These are phyloP conservation scores for Eucalyptus virginea DNA, from an alignment of 345 rosid species.

Conservation along the genomic window DNA sequence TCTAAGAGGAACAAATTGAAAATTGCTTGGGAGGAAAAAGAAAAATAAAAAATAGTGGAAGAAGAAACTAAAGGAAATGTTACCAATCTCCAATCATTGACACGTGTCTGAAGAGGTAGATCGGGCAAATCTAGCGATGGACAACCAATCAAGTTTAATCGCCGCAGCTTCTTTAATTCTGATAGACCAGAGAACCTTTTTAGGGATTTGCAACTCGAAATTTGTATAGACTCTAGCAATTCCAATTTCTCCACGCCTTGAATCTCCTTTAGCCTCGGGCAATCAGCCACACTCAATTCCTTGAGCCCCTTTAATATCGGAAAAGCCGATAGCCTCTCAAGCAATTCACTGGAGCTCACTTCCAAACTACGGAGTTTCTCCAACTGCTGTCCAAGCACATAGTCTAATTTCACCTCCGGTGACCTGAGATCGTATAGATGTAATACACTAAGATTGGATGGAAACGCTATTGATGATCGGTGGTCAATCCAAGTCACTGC, in stretches of 20 bases:
- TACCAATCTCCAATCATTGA: neutral
- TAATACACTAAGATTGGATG: neutral
- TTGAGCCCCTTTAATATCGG: neutral
- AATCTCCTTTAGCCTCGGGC: neutral
- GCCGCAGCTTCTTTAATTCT: neutral
- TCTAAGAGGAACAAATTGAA: neutral
- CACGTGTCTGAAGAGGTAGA: neutral
- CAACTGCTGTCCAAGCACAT: neutral
- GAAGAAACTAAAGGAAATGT: too few species aligned
- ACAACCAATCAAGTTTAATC: rapidly evolving
- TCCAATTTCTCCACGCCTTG: neutral
- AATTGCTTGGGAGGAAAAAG: neutral
- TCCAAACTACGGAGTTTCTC: rapidly evolving
- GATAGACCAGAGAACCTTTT: neutral
- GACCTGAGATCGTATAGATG: rapidly evolving
- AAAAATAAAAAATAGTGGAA: neutral
- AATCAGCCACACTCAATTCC: rapidly evolving
- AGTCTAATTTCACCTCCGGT: neutral
- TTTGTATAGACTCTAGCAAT: rapidly evolving
- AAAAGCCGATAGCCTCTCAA: neutral
- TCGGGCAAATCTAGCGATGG: neutral
- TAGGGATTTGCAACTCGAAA: neutral
- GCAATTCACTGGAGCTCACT: neutral
- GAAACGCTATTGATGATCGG: neutral
- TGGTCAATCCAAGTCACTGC: rapidly evolving